Evolutionary conservation across 169 alveolate species (phyloP).

Genomic region (Amoebophrya sp.): DNA sequence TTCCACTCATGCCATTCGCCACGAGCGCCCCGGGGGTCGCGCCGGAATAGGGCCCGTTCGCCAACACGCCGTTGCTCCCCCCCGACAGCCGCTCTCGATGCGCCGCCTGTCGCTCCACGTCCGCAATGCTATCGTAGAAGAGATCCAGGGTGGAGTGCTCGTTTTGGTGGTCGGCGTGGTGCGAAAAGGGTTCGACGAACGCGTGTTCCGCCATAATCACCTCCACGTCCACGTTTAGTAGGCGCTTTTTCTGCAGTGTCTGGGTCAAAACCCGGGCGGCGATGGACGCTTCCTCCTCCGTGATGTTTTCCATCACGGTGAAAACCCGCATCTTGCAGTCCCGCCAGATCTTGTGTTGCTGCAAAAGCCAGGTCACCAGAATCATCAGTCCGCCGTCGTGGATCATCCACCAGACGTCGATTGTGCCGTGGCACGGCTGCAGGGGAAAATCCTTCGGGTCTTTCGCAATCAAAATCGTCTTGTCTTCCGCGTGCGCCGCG

Average conservation of each 20-base stretch:
- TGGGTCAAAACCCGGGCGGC: not conserved
- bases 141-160: too few species aligned
- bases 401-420: conserved; percentile 51
- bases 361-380: conserved; percentile 43
- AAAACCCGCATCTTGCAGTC: conserved; percentile 49
- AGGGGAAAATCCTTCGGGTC: not conserved
- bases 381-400: conserved; percentile 51
- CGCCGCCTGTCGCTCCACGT: not conserved
- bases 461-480: conserved; percentile 33
- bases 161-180: not conserved
- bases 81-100: too few species aligned
- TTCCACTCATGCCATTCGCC: not conserved
- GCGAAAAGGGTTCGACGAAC: not conserved
- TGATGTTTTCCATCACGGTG: conserved; percentile 42
- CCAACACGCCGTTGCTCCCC: not conserved
- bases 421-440: conserved; percentile 27
- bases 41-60: not conserved
- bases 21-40: not conserved
- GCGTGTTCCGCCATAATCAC: not conserved
- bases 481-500: conserved; percentile 38
- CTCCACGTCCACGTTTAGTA: not conserved
- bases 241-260: not conserved
- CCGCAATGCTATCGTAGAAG: not conserved
- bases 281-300: not conserved
- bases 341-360: conserved; percentile 46